These are phyloP conservation scores for Fraxinus baroniana DNA, from an alignment of 305 asterid species.

Conservation along the genomic window DNA sequence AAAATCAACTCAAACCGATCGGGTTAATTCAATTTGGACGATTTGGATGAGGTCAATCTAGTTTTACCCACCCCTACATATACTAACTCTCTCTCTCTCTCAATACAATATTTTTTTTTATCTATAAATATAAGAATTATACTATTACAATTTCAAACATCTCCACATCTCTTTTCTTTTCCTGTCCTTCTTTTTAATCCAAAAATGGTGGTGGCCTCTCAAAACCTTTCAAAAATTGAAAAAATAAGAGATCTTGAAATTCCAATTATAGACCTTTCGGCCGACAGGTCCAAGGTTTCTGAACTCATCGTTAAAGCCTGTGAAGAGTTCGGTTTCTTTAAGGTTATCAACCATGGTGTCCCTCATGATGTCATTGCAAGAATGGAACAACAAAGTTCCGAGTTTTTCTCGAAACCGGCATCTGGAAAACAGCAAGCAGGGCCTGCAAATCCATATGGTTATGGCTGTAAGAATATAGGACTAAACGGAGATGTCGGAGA, in stretches of 20 bases:
- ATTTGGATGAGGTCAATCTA: no score
- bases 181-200: background rate
- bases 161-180: background rate
- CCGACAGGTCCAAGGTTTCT: constrained; percentile 33
- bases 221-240: constrained; percentile 29
- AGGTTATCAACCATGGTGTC: constrained; percentile 71
- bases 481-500: constrained; percentile 69
- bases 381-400: constrained; percentile 49
- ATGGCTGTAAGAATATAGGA: constrained; percentile 70
- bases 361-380: constrained; percentile 41
- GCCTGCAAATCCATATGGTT: constrained; percentile 66
- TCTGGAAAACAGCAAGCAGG: constrained; percentile 53
- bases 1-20: no score
- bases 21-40: no score
- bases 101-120: no score
- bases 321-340: constrained; percentile 70
- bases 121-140: background rate
- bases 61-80: no score
- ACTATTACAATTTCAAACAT: background rate
- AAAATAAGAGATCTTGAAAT: constrained; percentile 50
- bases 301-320: constrained; percentile 60
- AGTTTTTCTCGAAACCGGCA: constrained; percentile 51
- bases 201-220: constrained; percentile 40
- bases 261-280: constrained; percentile 58
- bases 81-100: background rate